Conservation (phyloP, 306 rosid species). For the Parietaria judaica region DNA sequence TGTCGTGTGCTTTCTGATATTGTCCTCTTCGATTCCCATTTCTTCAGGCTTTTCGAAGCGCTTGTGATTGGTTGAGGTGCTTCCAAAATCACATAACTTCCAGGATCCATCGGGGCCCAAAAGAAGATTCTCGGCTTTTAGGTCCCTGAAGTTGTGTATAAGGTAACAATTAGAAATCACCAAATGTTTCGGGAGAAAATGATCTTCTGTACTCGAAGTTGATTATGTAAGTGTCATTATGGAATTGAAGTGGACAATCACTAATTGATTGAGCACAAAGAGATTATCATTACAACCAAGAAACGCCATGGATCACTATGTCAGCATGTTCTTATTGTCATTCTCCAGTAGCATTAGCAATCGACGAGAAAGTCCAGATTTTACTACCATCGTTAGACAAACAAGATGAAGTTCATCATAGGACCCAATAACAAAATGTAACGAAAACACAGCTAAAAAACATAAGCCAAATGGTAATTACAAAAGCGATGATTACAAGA, state of each 20-base stretch:
- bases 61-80: conserved; percentile 87
- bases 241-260: not conserved
- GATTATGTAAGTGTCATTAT: too few relatives aligned
- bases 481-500: too few relatives aligned
- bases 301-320: not conserved
- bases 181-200: not conserved
- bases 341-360: too few relatives aligned
- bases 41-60: conserved; percentile 92
- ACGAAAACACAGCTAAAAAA: too few relatives aligned
- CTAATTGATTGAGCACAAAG: not conserved
- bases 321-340: too few relatives aligned
- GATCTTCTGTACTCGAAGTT: too few relatives aligned
- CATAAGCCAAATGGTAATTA: too few relatives aligned
- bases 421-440: too few relatives aligned
- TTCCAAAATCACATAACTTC: conserved; percentile 98
- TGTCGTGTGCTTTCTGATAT: conserved; percentile 94
- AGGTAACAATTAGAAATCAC: not conserved
- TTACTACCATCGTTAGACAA: not conserved
- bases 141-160: conserved; percentile 44
- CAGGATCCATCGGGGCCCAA: conserved; percentile 76
- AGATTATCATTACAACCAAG: not conserved
- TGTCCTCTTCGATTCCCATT: conserved; percentile 98
- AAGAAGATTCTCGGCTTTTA: conserved; percentile 86
- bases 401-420: not conserved
- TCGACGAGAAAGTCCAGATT: too few relatives aligned